phyloP scores from a whole-genome alignment of 805 yeast genomes.

The Candida krabiensis region DNA sequence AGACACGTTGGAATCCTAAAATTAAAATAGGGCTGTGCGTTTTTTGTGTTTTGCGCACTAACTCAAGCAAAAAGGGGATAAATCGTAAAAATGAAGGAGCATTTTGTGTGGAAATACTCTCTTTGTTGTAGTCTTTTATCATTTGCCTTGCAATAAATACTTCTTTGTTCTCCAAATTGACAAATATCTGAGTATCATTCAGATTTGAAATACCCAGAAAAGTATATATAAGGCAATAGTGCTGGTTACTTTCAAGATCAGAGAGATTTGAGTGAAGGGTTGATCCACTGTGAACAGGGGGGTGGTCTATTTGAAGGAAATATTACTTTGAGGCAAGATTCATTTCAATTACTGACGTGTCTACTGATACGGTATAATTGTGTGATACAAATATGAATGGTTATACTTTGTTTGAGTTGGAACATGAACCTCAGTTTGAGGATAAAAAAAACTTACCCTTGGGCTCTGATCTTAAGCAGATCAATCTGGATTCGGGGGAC shows the following conservation, averaged over 20 bases:
- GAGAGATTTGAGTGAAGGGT: background rate
- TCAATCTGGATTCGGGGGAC: slow-evolving; percentile 16
- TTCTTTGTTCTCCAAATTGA: background rate
- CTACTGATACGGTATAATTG: slow-evolving; percentile 1
- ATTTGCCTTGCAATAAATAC: background rate
- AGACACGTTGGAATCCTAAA: background rate
- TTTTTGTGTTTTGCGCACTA: no score
- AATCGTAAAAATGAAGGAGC: slow-evolving; percentile 7
- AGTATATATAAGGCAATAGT: background rate
- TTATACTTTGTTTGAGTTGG: slow-evolving; percentile 3
- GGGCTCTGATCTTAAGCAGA: slow-evolving; percentile 13
- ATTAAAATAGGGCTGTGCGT: no score
- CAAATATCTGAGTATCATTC: background rate
- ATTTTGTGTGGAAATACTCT: no score
- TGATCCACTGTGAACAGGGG: background rate
- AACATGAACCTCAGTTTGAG: background rate
- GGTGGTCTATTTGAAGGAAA: background rate
- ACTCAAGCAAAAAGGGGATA: background rate
- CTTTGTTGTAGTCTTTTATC: background rate
- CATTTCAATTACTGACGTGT: background rate
- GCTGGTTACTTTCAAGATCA: background rate
- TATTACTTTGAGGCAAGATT: background rate
- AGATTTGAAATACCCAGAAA: background rate
- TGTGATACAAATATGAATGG: no score
- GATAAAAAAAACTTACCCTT: slow-evolving; percentile 8